Evolutionary conservation across 495 filamentous ascomycete species (phyloP).

Genomic region (Opeltia flavorubescens): DNA sequence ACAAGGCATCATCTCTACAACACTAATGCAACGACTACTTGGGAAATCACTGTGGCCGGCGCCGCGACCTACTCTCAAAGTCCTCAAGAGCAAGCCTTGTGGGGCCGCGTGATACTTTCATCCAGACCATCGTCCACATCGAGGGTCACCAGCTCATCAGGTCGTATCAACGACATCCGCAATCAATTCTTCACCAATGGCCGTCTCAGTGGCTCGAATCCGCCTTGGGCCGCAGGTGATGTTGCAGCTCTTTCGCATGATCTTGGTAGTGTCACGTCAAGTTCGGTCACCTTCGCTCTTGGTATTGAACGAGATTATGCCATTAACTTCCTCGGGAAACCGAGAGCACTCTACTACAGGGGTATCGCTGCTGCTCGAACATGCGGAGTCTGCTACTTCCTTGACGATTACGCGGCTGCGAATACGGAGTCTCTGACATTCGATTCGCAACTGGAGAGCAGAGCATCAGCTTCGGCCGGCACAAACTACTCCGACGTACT

Average conservation of each 20-base stretch:
- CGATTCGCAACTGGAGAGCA: constrained; percentile 21
- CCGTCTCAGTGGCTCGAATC: constrained; percentile 17
- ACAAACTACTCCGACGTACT: constrained; percentile 35
- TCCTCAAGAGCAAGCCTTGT: constrained; percentile 22
- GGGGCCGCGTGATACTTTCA: constrained; percentile 30
- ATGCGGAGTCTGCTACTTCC: constrained; percentile 25
- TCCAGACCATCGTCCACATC: constrained; percentile 15
- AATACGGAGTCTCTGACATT: constrained; percentile 21
- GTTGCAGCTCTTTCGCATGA: constrained; percentile 31
- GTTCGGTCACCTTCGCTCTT: constrained; percentile 30
- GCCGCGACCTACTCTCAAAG: constrained; percentile 20
- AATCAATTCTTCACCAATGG: constrained; percentile 22
- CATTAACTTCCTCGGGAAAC: constrained; percentile 33
- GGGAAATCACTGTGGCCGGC: constrained; percentile 17
- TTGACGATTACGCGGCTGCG: constrained; percentile 31
- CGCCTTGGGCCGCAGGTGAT: constrained; percentile 20
- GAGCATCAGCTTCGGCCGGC: constrained; percentile 19
- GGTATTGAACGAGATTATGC: constrained; percentile 31
- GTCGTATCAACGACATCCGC: constrained; percentile 15
- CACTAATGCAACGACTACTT: constrained; percentile 19
- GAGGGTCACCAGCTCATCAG: constrained; percentile 18
- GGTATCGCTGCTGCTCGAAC: constrained; percentile 18
- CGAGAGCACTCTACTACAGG: constrained; percentile 32
- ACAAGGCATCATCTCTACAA: constrained; percentile 17
- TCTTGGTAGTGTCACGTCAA: constrained; percentile 20